Evolutionary conservation across 805 yeast species (phyloP).

Genomic region (Millerozyma acaciae): DNA sequence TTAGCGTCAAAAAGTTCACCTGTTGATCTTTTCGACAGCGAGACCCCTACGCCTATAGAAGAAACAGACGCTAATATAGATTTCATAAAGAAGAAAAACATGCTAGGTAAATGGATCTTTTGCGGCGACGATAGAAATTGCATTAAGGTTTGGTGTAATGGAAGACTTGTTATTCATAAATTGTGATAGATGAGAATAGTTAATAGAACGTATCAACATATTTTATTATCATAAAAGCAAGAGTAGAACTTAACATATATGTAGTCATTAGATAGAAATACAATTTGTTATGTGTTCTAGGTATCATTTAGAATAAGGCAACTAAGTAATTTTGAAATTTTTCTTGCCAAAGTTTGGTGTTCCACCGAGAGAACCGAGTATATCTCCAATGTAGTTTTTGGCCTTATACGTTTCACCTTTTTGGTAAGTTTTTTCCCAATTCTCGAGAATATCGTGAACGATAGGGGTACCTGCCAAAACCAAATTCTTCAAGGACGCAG

Average conservation of each 20-base stretch:
- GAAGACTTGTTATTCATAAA: constrained; percentile 55
- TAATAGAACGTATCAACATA: no score
- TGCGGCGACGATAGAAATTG: constrained; percentile 93
- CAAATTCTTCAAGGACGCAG: constrained; percentile 48
- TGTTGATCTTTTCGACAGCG: constrained; percentile 77
- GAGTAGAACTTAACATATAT: no score
- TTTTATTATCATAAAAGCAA: no score
- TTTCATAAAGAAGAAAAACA: constrained; percentile 25
- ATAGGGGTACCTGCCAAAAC: constrained; percentile 52
- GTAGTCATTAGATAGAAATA: no score
- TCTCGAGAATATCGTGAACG: constrained; percentile 46
- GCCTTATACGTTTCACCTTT: constrained; percentile 32
- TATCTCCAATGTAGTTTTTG: constrained; percentile 58
- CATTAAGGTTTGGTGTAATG: constrained; percentile 76
- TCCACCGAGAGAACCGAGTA: constrained; percentile 51
- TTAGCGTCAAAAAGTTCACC: constrained; percentile 50
- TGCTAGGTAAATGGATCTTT: constrained; percentile 86
- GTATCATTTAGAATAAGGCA: no score
- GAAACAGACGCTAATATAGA: constrained; percentile 1
- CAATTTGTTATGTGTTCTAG: no score
- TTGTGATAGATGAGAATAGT: no score
- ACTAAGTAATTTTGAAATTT: constrained; percentile 10
- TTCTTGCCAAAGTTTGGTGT: constrained; percentile 36
- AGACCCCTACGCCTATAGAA: no score
- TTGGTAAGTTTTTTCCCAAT: constrained; percentile 43